Conservation (phyloP, 2,329 filamentous ascomycete genomes). For the Lachnum nothofagi region DNA sequence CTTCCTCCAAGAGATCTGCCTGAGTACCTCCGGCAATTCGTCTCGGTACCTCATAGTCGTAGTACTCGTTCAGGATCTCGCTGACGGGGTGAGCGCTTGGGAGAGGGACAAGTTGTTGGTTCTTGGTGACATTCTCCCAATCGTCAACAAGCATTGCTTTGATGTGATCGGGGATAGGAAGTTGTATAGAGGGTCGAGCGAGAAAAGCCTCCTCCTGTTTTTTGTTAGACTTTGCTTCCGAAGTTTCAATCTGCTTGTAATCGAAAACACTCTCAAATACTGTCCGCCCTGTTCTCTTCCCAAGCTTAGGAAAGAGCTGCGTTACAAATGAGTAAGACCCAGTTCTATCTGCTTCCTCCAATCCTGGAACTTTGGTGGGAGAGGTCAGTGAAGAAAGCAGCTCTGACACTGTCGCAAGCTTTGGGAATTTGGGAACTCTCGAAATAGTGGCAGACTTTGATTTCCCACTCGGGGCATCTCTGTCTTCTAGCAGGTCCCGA, state of each 20-base stretch:
- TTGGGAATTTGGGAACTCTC: neutral
- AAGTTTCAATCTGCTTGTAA: neutral
- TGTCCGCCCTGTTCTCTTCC: neutral
- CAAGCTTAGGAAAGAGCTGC: neutral
- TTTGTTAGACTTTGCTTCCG: slow-evolving; percentile 10
- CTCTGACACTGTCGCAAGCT: neutral
- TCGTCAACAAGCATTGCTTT: slow-evolving; percentile 94
- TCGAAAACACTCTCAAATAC: neutral
- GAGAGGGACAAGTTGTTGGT: slow-evolving; percentile 79
- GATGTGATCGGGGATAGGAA: slow-evolving; percentile 80
- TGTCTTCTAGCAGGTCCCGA: neutral
- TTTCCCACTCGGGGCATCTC: neutral
- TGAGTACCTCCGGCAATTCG: slow-evolving; percentile 64
- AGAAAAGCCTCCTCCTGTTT: slow-evolving; percentile 82
- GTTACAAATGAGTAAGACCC: no score
- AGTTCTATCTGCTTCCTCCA: neutral
- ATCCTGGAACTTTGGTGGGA: neutral
- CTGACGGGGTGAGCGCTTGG: slow-evolving; percentile 72
- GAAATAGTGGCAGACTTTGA: neutral
- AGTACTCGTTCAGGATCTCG: slow-evolving; percentile 76
- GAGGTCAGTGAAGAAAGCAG: neutral
- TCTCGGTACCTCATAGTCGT: slow-evolving; percentile 62
- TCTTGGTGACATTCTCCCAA: slow-evolving; percentile 98
- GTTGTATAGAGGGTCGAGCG: slow-evolving; percentile 75
- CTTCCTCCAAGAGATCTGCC: slow-evolving; percentile 82